Evolutionary conservation across 1,139 yeast species (phyloP).

Genomic region (Zygoascus hellenicus): DNA sequence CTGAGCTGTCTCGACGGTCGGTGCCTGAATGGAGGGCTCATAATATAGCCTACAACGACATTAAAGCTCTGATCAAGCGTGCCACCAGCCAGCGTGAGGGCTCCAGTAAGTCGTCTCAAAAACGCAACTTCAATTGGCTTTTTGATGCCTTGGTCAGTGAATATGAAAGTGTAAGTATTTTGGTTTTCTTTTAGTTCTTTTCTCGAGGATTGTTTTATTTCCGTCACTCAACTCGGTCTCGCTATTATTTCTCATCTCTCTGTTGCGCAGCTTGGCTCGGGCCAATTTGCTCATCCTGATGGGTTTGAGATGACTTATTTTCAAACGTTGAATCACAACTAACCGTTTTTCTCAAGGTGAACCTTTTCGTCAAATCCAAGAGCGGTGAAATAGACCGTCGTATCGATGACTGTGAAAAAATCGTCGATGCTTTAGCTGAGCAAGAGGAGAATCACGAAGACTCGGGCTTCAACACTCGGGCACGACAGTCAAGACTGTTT

Average conservation of each 20-base stretch:
- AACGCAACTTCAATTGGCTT: slow-evolving; percentile 20
- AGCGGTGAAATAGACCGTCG: slow-evolving; percentile 52
- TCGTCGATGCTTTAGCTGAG: slow-evolving; percentile 33
- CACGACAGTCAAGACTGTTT: slow-evolving; percentile 26
- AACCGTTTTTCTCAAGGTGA: slow-evolving; percentile 12
- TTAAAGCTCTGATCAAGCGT: slow-evolving; percentile 55
- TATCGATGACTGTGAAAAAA: slow-evolving; percentile 36
- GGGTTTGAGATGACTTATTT: neutral
- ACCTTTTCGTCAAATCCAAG: slow-evolving; percentile 58
- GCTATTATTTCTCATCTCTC: too few relatives aligned
- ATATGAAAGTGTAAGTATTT: slow-evolving; percentile 41
- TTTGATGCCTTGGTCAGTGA: slow-evolving; percentile 41
- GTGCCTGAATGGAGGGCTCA: slow-evolving; percentile 85
- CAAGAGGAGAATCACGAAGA: slow-evolving; percentile 17
- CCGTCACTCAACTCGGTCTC: too few relatives aligned
- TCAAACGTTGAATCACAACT: neutral
- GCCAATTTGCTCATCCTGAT: neutral
- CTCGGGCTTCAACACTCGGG: slow-evolving; percentile 21
- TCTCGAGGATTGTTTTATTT: too few relatives aligned
- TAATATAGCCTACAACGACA: slow-evolving; percentile 74
- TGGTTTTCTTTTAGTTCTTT: too few relatives aligned
- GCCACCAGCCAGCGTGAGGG: slow-evolving; percentile 37
- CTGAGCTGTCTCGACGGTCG: slow-evolving; percentile 64
- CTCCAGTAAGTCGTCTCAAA: slow-evolving; percentile 15
- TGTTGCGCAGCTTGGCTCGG: neutral